Conservation (phyloP, 148 eudicot genomes). For the Persicaria maculosa region DNA sequence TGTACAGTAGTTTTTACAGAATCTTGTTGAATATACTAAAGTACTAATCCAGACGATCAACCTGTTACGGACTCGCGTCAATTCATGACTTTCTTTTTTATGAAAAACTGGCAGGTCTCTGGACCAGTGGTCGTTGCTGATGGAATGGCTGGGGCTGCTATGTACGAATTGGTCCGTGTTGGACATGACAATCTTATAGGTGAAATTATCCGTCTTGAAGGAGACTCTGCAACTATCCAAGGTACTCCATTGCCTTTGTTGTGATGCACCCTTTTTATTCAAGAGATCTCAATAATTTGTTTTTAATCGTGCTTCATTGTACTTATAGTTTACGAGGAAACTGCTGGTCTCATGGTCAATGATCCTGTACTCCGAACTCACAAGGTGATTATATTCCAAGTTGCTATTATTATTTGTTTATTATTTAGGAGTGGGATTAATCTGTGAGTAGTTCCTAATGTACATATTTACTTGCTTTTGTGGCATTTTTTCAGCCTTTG, state of each 20-base stretch:
- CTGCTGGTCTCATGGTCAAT: conserved; percentile 93
- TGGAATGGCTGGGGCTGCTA: conserved; percentile 99
- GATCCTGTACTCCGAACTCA: conserved; percentile 97
- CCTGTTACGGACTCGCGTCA: neutral
- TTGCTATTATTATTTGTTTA: neutral
- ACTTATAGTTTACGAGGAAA: conserved; percentile 85
- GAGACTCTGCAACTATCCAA: conserved; percentile 99
- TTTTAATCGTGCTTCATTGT: conserved; percentile 6
- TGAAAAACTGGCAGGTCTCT: conserved; percentile 51
- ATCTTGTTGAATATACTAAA: neutral
- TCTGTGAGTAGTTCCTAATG: neutral
- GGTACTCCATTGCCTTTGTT: conserved; percentile 30
- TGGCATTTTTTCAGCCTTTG: conserved; percentile 48
- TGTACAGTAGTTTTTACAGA: too few relatives aligned
- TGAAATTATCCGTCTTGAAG: conserved; percentile 94
- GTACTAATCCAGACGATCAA: neutral
- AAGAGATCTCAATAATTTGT: neutral
- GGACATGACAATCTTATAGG: conserved; percentile 98
- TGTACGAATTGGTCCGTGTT: conserved; percentile 98
- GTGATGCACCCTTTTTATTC: neutral
- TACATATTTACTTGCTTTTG: neutral
- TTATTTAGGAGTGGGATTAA: neutral
- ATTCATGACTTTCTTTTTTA: neutral
- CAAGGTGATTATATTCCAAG: conserved; percentile 45
- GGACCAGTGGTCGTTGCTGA: conserved; percentile 99